Percentiles rank a stretch among this genome's conserved stretches.
Conservation (phyloP, 305 asterid species). For the Andrographis paniculata region DNA sequence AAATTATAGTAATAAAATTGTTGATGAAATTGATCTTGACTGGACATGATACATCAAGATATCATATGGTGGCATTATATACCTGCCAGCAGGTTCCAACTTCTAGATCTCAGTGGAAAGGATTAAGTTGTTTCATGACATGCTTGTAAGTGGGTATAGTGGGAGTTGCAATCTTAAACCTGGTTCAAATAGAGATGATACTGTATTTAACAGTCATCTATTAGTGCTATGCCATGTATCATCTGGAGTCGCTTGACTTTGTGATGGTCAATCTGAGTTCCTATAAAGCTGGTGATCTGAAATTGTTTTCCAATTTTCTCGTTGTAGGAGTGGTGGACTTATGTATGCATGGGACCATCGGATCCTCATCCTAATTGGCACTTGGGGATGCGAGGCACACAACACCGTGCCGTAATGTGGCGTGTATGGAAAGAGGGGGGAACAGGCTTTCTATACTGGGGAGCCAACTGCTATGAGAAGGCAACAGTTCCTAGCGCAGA, state of each 20-base stretch:
- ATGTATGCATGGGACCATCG: constrained; percentile 96
- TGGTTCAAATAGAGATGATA: background rate
- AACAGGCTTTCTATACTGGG: constrained; percentile 96
- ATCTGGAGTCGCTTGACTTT: too few species aligned
- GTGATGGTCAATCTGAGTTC: too few species aligned
- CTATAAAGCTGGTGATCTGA: too few species aligned
- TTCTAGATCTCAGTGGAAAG: background rate
- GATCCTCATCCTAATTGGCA: constrained; percentile 99
- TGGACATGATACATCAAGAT: background rate
- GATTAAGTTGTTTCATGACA: background rate
- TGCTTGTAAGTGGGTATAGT: background rate
- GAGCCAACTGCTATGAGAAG: constrained; percentile 98
- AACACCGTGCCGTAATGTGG: constrained; percentile 99
- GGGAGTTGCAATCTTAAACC: background rate
- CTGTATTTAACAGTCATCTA: too few species aligned
- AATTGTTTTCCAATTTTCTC: constrained; percentile 13
- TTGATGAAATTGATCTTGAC: background rate
- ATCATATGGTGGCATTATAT: background rate
- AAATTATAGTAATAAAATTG: background rate
- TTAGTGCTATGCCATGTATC: too few species aligned
- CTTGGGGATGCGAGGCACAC: constrained; percentile 98
- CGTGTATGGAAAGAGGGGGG: constrained; percentile 99
- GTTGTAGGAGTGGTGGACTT: constrained; percentile 97
- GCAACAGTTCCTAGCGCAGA: constrained; percentile 94
- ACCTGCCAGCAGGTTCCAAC: background rate